Percentiles rank a stretch among this genome's conserved stretches.
Evolutionary conservation across 129 eudicot genomes (phyloP).

Genomic region (Deinandra increscens): DNA sequence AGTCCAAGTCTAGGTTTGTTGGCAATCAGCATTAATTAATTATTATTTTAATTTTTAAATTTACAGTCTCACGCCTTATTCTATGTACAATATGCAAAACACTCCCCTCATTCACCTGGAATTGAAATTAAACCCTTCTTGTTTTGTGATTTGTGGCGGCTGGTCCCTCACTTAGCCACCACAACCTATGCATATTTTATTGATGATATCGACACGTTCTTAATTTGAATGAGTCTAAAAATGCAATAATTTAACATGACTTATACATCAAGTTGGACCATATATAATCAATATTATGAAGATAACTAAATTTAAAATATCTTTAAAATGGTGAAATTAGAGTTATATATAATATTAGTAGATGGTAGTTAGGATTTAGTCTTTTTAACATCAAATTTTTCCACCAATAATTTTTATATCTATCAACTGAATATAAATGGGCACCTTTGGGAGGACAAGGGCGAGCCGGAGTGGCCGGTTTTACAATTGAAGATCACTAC

Average conservation of each 20-base stretch:
- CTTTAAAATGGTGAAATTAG: too few species aligned
- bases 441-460: too few species aligned
- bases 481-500: too few species aligned
- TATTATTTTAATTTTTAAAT: conserved; percentile 17
- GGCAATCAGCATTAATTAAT: conserved; percentile 32
- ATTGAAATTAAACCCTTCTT: not conserved
- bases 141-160: not conserved
- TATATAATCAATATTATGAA: not conserved
- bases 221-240: not conserved
- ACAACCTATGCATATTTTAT: not conserved
- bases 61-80: conserved; percentile 28
- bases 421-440: too few species aligned
- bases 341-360: too few species aligned
- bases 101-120: not conserved
- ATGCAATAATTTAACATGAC: not conserved
- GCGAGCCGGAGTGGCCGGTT: too few species aligned
- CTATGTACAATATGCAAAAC: not conserved
- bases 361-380: too few species aligned
- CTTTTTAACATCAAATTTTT: too few species aligned
- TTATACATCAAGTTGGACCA: not conserved
- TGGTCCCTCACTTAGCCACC: conserved; percentile 17
- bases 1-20: conserved; percentile 39
- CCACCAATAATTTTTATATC: too few species aligned
- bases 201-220: not conserved
- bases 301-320: too few species aligned